Conservation (phyloP, 2,329 filamentous ascomycete species). For the Aspergillus ruber region DNA sequence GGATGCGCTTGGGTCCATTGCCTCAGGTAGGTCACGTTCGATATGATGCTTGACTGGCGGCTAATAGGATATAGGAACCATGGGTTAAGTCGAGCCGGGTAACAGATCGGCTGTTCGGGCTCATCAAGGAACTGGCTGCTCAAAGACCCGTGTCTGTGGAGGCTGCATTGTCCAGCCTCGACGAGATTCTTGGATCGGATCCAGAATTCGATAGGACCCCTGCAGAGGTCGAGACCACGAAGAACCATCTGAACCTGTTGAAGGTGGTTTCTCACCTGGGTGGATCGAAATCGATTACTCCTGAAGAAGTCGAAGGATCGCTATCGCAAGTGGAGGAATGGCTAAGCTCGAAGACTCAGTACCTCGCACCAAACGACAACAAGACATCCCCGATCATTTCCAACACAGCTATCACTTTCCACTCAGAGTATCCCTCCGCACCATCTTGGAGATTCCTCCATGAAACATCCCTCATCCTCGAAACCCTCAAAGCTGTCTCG, state of each 20-base stretch:
- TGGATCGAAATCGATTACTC: slow-evolving; percentile 25
- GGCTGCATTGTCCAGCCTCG: slow-evolving; percentile 21
- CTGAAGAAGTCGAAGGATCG: slow-evolving; percentile 22
- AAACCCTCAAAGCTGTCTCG: slow-evolving; percentile 35
- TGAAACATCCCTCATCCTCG: slow-evolving; percentile 30
- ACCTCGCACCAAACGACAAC: slow-evolving; percentile 14
- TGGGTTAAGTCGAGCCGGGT: slow-evolving; percentile 30
- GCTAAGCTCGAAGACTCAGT: slow-evolving; percentile 20
- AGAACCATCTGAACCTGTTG: slow-evolving; percentile 28
- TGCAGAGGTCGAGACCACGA: slow-evolving; percentile 27
- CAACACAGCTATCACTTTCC: slow-evolving; percentile 19
- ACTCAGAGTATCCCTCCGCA: slow-evolving; percentile 18
- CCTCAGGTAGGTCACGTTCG: slow-evolving; percentile 25
- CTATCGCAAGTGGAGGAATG: slow-evolving; percentile 26
- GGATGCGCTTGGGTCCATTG: slow-evolving; percentile 32
- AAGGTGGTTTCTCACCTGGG: slow-evolving; percentile 27
- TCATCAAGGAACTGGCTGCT: slow-evolving; percentile 24
- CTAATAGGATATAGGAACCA: slow-evolving; percentile 26
- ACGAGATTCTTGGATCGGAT: slow-evolving; percentile 18
- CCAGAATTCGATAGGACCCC: slow-evolving; percentile 28
- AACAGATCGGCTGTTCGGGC: slow-evolving; percentile 30
- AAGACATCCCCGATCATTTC: slow-evolving; percentile 16
- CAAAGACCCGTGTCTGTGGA: slow-evolving; percentile 26
- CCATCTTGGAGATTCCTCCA: slow-evolving; percentile 41
- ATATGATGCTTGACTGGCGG: background rate